These are phyloP conservation scores for Talaromyces marneffei DNA, from an alignment of 2,329 filamentous ascomycete genomes.

Conservation along the genomic window DNA sequence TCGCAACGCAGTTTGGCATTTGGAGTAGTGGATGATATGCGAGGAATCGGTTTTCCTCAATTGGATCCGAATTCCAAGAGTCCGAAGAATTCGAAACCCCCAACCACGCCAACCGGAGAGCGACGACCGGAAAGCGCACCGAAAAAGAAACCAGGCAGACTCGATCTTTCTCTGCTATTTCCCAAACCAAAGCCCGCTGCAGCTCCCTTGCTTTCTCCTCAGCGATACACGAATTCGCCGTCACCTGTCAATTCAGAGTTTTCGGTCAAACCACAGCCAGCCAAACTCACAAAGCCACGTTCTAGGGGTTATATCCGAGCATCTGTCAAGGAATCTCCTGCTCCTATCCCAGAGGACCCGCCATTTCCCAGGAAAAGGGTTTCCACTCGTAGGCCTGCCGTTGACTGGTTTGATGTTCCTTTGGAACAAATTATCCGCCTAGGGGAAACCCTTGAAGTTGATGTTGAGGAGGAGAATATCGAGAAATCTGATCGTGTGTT, in stretches of 20 bases:
- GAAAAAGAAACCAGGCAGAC: conserved; percentile 32
- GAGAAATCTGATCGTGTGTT: not conserved
- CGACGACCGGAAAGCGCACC: conserved; percentile 22
- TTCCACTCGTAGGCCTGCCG: conserved; percentile 7
- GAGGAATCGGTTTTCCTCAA: conserved; percentile 9
- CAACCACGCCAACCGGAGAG: not conserved
- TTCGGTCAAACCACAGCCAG: conserved; percentile 22
- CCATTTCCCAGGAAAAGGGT: not conserved
- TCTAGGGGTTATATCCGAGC: conserved; percentile 12
- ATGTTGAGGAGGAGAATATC: conserved; percentile 16
- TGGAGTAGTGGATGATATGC: conserved; percentile 12
- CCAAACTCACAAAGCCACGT: conserved; percentile 26
- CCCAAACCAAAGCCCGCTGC: conserved; percentile 32
- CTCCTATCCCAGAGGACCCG: not conserved
- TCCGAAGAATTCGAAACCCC: not conserved
- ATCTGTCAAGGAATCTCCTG: not conserved
- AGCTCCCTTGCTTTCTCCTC: conserved; percentile 36
- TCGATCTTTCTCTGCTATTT: conserved; percentile 40
- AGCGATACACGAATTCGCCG: conserved; percentile 37
- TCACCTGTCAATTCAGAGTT: conserved; percentile 36
- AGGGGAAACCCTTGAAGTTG: conserved; percentile 6
- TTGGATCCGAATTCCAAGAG: conserved; percentile 4
- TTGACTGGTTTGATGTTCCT: conserved; percentile 32
- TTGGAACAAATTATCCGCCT: conserved; percentile 28
- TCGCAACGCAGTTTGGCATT: conserved; percentile 14